Base-by-base conservation (phyloP, 805 yeast genomes). In the Tetrapisispora taiwanensis region DNA sequence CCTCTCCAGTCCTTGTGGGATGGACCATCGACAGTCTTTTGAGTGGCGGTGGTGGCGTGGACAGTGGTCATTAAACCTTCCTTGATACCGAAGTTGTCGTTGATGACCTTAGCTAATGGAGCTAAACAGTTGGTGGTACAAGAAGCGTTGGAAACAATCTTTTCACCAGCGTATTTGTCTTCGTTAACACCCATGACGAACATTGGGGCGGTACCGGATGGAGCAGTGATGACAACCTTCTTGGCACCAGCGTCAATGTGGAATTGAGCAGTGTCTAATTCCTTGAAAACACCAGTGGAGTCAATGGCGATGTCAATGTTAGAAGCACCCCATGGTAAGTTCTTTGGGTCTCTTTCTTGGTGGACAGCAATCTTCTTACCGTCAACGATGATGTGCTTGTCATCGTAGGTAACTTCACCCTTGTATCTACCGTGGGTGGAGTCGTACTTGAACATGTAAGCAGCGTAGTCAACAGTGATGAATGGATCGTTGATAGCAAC, bases 1-100 rank as follows among this genome's bases (percentile, higher is more conserved):
- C 84, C 84, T 76, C 84, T 77, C 84, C 84, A 78, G 72, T 78
- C 84, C 71, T 79, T 79, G 72, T 76, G 81, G 65, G 84, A 78
- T 63, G 84, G 81, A 71, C 84, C 84, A 64, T 79, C 84, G 57
- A 79, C 84, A 51, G 83, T 77, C 72, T 78, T 78, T 68, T 79
- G 84, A 52, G 84, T 75, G 50, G 84, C 84, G 50, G 84, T 78
- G 69, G 76, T 71, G 61, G 83, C 75, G 73, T 78, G 84, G 48
- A 77, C 82, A 51, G 84, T 78, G 70, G 84, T 78, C 84, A 79
- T 79, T 64, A 79, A 74, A 70, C 82, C 84, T 69, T 79, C 84
- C 64, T 77, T 80, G 57, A 79, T 75, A 57, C 82, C 83, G 66
- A 76, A 78, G 47, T 62, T 68, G 63, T 78, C 83, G 69, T 79